phyloP scores from a whole-genome alignment of 2,329 filamentous ascomycete genomes.

The Pseudogymnoascus verrucosus region DNA sequence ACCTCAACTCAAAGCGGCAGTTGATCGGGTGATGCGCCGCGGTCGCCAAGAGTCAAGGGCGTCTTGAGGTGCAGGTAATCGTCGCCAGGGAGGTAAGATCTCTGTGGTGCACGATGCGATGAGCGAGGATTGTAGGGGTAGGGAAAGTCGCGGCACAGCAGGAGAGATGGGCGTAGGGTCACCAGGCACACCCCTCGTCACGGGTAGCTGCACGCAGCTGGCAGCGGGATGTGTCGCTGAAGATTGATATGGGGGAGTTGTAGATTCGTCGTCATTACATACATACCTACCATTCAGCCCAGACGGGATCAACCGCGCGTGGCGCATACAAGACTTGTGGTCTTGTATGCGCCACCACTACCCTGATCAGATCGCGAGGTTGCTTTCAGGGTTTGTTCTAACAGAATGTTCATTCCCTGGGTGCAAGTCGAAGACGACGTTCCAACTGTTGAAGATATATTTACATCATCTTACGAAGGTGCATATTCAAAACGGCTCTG shows the following conservation, averaged over 20 bases:
- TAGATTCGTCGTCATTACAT: background rate
- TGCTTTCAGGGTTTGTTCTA: too few species aligned
- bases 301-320: background rate
- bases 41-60: background rate
- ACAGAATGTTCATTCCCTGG: too few species aligned
- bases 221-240: background rate
- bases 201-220: background rate
- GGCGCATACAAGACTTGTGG: background rate
- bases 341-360: background rate
- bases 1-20: background rate
- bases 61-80: background rate
- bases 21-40: slow-evolving; percentile 3
- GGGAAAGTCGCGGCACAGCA: background rate
- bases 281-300: background rate
- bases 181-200: background rate
- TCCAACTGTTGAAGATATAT: too few species aligned
- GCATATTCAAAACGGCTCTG: too few species aligned
- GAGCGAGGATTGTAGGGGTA: background rate
- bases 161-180: background rate
- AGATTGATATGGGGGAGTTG: background rate
- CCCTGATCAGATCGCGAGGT: too few species aligned
- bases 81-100: background rate
- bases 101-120: background rate
- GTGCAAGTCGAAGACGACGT: too few species aligned
- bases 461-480: too few species aligned